These are phyloP conservation scores for Gossypium schwendimanii DNA, from an alignment of 441 rosid genomes.

Conservation along the genomic window DNA sequence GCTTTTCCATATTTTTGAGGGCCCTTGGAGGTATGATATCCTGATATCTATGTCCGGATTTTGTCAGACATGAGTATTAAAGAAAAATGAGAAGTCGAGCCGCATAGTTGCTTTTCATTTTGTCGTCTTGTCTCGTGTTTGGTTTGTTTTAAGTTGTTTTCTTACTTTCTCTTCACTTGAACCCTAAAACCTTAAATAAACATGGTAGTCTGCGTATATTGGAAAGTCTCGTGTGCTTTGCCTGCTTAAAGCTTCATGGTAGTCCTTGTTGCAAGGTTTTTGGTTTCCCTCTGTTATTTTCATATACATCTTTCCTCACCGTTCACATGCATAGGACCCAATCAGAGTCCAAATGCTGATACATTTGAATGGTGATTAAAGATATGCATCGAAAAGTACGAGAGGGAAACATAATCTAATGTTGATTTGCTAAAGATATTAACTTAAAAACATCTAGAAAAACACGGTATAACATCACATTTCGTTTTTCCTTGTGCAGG, in stretches of 20 bases:
- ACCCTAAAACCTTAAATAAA: not conserved
- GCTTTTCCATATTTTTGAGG: not conserved
- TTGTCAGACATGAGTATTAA: not conserved
- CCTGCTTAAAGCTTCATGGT: not conserved
- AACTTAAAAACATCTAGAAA: not conserved
- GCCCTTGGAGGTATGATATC: not conserved
- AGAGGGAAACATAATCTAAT: not conserved
- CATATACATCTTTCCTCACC: not conserved
- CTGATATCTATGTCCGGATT: not conserved
- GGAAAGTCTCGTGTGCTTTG: not conserved
- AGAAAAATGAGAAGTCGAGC: not conserved
- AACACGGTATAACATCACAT: not conserved
- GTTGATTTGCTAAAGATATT: not conserved
- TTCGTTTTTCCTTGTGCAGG: slow-evolving; percentile 26
- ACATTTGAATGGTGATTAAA: not conserved
- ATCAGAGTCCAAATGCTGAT: not conserved
- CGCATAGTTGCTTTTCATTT: not conserved
- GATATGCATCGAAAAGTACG: not conserved
- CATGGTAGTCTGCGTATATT: not conserved
- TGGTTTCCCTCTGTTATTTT: not conserved
- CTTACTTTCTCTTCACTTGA: not conserved
- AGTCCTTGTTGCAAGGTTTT: not conserved
- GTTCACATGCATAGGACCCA: not conserved
- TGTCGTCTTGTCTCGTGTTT: not conserved
- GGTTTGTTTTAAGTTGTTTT: not conserved